phyloP scores from a whole-genome alignment of 352 stramenopile species.

The Globisporangium radiosum region DNA sequence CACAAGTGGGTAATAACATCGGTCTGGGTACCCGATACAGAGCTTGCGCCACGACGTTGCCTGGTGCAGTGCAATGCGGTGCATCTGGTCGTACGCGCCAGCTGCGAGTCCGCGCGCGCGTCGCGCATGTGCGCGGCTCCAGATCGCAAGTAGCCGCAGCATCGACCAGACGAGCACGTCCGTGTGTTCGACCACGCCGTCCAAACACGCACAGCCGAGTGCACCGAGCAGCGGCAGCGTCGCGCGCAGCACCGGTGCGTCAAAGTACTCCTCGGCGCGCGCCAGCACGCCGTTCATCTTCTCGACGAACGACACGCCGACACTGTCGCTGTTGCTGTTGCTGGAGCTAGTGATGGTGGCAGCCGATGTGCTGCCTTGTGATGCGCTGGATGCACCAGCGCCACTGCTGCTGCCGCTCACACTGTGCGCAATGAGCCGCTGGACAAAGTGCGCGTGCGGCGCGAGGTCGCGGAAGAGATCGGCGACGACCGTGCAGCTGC shows the following conservation, averaged over 20 bases:
- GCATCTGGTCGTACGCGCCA: constrained; percentile 41
- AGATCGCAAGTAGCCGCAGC: constrained; percentile 40
- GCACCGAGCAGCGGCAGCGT: constrained; percentile 26
- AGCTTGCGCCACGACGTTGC: constrained; percentile 45
- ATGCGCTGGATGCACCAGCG: neutral
- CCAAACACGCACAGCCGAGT: constrained; percentile 35
- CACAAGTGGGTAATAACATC: constrained; percentile 48
- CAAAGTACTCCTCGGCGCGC: constrained; percentile 23
- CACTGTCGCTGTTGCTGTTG: neutral
- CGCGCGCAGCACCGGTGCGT: constrained; percentile 16
- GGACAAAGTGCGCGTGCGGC: constrained; percentile 6
- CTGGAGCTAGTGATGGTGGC: neutral
- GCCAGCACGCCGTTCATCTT: constrained; percentile 24
- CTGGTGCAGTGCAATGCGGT: constrained; percentile 33
- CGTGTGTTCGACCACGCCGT: constrained; percentile 20
- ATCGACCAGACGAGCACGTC: constrained; percentile 47
- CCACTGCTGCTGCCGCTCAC: neutral
- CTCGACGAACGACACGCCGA: constrained; percentile 23
- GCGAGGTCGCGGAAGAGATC: constrained; percentile 8
- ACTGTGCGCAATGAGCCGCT: constrained; percentile 26
- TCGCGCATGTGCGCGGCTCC: constrained; percentile 33
- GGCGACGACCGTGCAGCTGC: constrained; percentile 5
- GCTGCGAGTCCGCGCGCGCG: constrained; percentile 20
- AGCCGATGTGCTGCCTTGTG: neutral
- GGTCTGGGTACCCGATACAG: constrained; percentile 46